phyloP scores from a whole-genome alignment of 805 yeast species.

The Saturnispora kantuleensis region DNA sequence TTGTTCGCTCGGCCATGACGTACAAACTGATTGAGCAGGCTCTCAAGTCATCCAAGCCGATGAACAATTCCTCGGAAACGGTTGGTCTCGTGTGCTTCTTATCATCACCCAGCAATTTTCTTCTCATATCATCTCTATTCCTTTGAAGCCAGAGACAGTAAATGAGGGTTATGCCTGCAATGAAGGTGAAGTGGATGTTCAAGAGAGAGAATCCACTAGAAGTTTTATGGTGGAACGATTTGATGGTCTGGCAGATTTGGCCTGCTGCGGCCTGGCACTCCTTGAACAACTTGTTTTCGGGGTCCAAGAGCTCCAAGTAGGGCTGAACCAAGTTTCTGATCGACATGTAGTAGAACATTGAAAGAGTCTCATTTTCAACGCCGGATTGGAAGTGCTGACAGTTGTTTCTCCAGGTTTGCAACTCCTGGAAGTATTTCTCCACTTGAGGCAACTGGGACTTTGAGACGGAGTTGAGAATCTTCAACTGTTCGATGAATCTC shows the following conservation, averaged over 20 bases:
- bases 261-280: constrained; percentile 70
- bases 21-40: constrained; percentile 57
- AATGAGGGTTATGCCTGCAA: constrained; percentile 58
- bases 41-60: constrained; percentile 51
- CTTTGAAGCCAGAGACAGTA: constrained; percentile 61
- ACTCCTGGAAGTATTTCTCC: constrained; percentile 40
- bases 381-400: constrained; percentile 39
- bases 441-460: constrained; percentile 39
- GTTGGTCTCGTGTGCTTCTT: constrained; percentile 53
- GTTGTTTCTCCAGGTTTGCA: constrained; percentile 45
- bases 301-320: constrained; percentile 49
- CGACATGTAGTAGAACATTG: constrained; percentile 49
- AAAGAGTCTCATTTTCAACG: constrained; percentile 49
- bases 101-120: constrained; percentile 44
- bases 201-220: constrained; percentile 55
- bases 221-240: constrained; percentile 53
- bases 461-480: constrained; percentile 27
- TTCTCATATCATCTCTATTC: constrained; percentile 47
- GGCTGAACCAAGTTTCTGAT: constrained; percentile 56
- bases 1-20: constrained; percentile 58
- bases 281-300: constrained; percentile 47
- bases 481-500: constrained; percentile 43
- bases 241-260: constrained; percentile 54
- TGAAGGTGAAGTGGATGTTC: constrained; percentile 57
- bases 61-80: constrained; percentile 42